A percentile compares a stretch with the other conserved stretches of the same genome.
Conservation (phyloP, 768 basidiomycete species). For the Tricholoma furcatifolium region DNA sequence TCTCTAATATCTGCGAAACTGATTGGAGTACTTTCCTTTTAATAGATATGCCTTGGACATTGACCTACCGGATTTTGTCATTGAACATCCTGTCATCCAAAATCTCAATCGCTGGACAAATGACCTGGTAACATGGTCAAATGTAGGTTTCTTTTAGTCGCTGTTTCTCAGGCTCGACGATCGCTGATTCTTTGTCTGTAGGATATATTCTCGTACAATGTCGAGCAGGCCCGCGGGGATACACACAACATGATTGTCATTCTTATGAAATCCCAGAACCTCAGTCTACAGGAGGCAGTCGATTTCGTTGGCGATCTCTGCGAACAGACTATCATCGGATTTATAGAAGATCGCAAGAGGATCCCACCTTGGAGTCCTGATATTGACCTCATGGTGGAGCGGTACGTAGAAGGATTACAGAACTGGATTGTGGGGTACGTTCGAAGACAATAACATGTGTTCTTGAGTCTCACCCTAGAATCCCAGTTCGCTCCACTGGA, state of each 20-base stretch:
- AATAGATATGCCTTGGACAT: slow-evolving; percentile 61
- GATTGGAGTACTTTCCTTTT: not conserved
- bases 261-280: slow-evolving; percentile 58
- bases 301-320: slow-evolving; percentile 66
- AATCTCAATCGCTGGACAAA: slow-evolving; percentile 69
- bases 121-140: slow-evolving; percentile 83
- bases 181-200: slow-evolving; percentile 18
- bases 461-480: slow-evolving; percentile 5
- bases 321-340: slow-evolving; percentile 50
- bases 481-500: slow-evolving; percentile 62
- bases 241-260: slow-evolving; percentile 75
- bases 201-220: slow-evolving; percentile 79
- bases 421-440: slow-evolving; percentile 68
- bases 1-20: not conserved
- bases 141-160: slow-evolving; percentile 42
- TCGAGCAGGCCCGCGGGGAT: slow-evolving; percentile 67
- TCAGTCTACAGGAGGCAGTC: slow-evolving; percentile 59
- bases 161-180: slow-evolving; percentile 1
- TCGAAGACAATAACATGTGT: not conserved
- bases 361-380: slow-evolving; percentile 65
- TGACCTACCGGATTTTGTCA: slow-evolving; percentile 69
- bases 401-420: slow-evolving; percentile 62
- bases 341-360: slow-evolving; percentile 41
- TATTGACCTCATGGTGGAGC: slow-evolving; percentile 54
- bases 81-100: slow-evolving; percentile 59